Base-by-base conservation (phyloP, 192 early-diverging fungal genomes). In the Funneliformis mosseae region DNA sequence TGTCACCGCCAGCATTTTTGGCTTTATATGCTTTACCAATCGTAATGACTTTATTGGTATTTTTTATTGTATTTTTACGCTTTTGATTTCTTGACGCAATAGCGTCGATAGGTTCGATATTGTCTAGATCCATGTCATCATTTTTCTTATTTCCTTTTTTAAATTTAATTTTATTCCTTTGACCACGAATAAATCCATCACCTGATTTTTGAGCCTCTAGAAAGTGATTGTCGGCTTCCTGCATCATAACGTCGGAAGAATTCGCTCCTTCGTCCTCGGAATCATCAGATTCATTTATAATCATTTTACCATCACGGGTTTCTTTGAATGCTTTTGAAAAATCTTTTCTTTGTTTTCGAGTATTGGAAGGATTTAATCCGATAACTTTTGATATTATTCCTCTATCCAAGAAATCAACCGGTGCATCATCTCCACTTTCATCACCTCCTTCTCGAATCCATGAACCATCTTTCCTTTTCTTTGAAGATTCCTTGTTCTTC, bases 361-460 rank as follows among this genome's bases (percentile, higher is more conserved):
- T 82, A 46, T 81, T 81, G 60, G 60, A 68, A 64, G 87, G 87
- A 50, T 88, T 81, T 16, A 76, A 71, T 9, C 77, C 79, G 16
- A 90, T 86, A 45, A 93, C 86, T 71, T 88, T 90, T 9, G 91
- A 89, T 38, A 98, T 92, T 27, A 95, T 94, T 63, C 90, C 85
- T 28, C 91, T 88, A 84, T 98, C 96, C 80, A 99, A 86, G 82
- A 98, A 97, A 88, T 99, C 98, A 55, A 98, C 81, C 39, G 93
- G 93, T 0, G 89, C 89, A 55, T 91, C 88, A 21, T 87, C 85
- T 18, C 18, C 68, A 27, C 33, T 10, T 14, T 66, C 64, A 63
- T 85, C 89, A 62, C 91, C 90, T 82, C 94, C 94, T 80, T 90
- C 88, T 33, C 33, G 33, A 76, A 94, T 95, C 87, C 89, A 94